A percentile compares a stretch with the other conserved stretches of the same genome.
Evolutionary conservation across 2,329 filamentous ascomycete species (phyloP).

Genomic region (Trichoderma sp.): DNA sequence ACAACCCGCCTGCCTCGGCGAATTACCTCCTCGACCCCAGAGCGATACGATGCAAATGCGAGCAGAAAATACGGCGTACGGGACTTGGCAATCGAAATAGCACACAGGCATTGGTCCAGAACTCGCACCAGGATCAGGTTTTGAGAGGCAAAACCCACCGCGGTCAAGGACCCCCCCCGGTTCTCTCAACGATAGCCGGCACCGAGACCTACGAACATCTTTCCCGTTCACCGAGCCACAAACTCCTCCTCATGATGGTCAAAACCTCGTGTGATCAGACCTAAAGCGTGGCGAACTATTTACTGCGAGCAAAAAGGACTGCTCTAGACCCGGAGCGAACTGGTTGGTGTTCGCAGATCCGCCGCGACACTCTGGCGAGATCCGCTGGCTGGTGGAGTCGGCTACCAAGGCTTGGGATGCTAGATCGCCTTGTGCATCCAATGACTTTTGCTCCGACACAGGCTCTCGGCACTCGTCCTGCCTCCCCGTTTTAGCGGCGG

Average conservation of each 20-base stretch:
- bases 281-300: slow-evolving; percentile 4
- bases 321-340: slow-evolving; percentile 2
- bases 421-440: slow-evolving; percentile 4
- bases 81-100: neutral
- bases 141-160: neutral
- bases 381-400: slow-evolving; percentile 7
- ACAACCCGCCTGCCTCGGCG: neutral
- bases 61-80: neutral
- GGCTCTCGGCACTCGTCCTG: slow-evolving; percentile 8
- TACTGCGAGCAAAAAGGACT: neutral
- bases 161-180: neutral
- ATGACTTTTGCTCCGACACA: neutral
- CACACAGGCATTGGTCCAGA: neutral
- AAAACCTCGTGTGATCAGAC: slow-evolving; percentile 3
- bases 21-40: neutral
- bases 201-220: neutral
- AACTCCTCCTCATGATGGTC: neutral
- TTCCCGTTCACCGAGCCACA: neutral
- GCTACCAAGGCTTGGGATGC: neutral
- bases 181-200: neutral
- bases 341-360: slow-evolving; percentile 6
- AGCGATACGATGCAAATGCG: neutral
- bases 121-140: neutral
- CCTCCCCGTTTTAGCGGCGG: slow-evolving; percentile 2
- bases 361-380: neutral